Conservation (phyloP, 257 asterid genomes). For the Ligustrum vulgare region DNA sequence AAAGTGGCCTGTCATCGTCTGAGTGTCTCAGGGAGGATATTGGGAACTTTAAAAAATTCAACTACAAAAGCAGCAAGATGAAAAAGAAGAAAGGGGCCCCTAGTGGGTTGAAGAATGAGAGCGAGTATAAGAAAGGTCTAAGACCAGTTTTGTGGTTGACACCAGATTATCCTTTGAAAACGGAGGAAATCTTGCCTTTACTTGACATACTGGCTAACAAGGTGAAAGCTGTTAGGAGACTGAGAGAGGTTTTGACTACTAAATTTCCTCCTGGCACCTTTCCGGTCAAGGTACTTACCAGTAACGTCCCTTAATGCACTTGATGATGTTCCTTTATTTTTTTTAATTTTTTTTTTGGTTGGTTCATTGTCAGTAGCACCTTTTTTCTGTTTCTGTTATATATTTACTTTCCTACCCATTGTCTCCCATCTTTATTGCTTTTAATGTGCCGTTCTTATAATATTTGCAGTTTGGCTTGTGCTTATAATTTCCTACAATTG, state of each 20-base stretch:
- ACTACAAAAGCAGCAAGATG: no score
- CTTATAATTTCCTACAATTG: background rate
- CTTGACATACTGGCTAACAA: conserved; percentile 97
- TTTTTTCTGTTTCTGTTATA: conserved; percentile 9
- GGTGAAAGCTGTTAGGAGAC: conserved; percentile 94
- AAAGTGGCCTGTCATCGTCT: conserved; percentile 64
- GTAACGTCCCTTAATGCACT: conserved; percentile 9
- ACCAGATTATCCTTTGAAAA: conserved; percentile 92
- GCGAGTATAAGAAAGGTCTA: conserved; percentile 28
- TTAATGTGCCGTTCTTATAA: background rate
- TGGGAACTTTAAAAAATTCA: conserved; percentile 34
- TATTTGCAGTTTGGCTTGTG: background rate
- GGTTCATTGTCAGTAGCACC: conserved; percentile 13
- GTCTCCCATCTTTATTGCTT: conserved; percentile 1
- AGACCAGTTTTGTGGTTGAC: conserved; percentile 98
- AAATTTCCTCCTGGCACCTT: conserved; percentile 91
- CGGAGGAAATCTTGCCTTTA: conserved; percentile 92
- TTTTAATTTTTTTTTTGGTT: background rate
- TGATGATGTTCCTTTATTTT: conserved; percentile 8
- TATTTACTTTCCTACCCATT: background rate
- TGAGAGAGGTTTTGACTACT: conserved; percentile 95
- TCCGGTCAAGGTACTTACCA: conserved; percentile 83
- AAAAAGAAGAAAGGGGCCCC: conserved; percentile 53
- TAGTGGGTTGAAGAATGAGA: conserved; percentile 43
- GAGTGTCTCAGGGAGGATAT: conserved; percentile 66